A percentile compares a stretch with the other conserved stretches of the same genome.
Conservation (phyloP, 306 rosid genomes). For the Ochetophila trinervis region DNA sequence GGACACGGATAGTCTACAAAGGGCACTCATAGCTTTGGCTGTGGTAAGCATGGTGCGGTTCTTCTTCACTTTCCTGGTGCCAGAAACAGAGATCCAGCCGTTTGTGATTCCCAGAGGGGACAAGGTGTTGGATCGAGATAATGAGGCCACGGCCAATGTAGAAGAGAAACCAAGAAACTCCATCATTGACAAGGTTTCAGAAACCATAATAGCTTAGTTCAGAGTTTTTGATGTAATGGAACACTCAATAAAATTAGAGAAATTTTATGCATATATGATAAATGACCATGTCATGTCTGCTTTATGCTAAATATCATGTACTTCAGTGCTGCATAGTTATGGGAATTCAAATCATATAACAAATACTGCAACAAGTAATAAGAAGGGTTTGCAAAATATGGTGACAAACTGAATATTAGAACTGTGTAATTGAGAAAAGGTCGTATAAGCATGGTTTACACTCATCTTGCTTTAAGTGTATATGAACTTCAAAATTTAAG, state of each 20-base stretch:
- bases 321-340: no score
- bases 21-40: constrained; percentile 23
- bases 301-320: no score
- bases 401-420: no score
- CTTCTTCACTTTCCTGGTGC: constrained; percentile 18
- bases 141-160: constrained; percentile 2
- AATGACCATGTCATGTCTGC: no score
- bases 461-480: no score
- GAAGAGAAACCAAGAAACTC: constrained; percentile 20
- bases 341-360: no score
- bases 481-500: no score
- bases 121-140: not conserved
- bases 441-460: no score
- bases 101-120: constrained; percentile 14
- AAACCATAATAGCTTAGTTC: constrained; percentile 22
- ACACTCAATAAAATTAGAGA: not conserved
- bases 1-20: constrained; percentile 2
- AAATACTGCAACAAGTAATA: no score
- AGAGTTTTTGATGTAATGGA: not conserved
- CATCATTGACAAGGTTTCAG: constrained; percentile 25
- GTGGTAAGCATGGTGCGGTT: constrained; percentile 9
- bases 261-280: no score
- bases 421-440: no score
- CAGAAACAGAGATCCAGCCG: constrained; percentile 8
- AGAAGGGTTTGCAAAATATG: no score